Evolutionary conservation across 352 stramenopile species (phyloP), one percentile per base, ranked within the genome.

Genomic region (Peronospora destructor): DNA sequence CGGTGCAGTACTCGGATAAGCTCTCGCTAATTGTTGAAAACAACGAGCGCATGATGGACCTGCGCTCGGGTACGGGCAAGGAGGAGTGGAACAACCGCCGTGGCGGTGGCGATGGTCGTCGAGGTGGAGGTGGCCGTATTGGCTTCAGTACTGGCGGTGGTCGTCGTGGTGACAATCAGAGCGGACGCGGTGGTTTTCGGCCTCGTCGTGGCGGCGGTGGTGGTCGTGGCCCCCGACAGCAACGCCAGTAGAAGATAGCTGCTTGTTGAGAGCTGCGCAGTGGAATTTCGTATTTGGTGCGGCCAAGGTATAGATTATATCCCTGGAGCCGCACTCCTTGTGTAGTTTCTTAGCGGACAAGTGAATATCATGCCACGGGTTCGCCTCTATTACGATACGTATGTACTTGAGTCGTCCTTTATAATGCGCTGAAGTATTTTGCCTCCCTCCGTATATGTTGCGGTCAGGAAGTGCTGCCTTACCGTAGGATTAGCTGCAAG

Each of bases 1-100:
- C 95, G 28, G 76, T 98, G 14, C 92, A 98, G 71, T 98, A 97
- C 72, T 90, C 93, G 32, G 95, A 98, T 45, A 98, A 93, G 66
- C 76, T 94, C 16, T 75, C 75, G 52, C 69, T 73, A 49, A 84
- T 95, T 29, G 85, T 95, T 25, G 84, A 95, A 61, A 90, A 88
- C 68, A 95, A 95, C 50, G 85, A 95, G 65, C 80, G 81, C 40
- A 87, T 91, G 73, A 87, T 94, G 68, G 84, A 91, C 51, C 49
- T 91, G 56, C 79, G 81, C 49, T 79, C 76, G 38, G 78, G 75
- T 39, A 68, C 60, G 35, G 49, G 54, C 39, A 87, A 88, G 54
- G 80, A 91, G 41, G 74, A 83, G 49, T 87, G 71, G 73, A 68
- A 47, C 52, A 76, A 68, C 56, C 72, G 77, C 42, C 73, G 76